Evolutionary conservation across 352 stramenopile species (phyloP).

Genomic region (Labyrinthula sp.): DNA sequence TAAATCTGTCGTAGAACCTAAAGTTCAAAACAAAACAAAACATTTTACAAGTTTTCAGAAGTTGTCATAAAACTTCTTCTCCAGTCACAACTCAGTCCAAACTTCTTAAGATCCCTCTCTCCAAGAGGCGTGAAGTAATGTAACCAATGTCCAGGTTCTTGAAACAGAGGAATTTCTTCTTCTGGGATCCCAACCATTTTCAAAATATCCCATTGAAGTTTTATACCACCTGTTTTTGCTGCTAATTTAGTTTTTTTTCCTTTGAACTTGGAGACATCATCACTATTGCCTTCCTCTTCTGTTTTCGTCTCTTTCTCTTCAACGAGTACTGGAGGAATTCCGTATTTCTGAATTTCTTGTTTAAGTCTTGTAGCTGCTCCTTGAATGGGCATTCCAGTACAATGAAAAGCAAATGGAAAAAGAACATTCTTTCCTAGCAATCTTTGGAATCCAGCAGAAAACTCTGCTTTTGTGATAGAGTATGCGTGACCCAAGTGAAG

Average conservation of each 20-base stretch:
- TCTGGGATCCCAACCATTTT: conserved; percentile 58
- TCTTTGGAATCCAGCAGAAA: conserved; percentile 68
- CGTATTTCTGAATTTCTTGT: conserved; percentile 76
- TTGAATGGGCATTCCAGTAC: conserved; percentile 99
- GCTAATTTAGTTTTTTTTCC: conserved; percentile 94
- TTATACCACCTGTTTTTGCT: conserved; percentile 78
- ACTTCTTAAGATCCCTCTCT: conserved; percentile 80
- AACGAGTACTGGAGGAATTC: conserved; percentile 73
- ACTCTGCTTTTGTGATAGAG: conserved; percentile 92
- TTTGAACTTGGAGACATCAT: conserved; percentile 39
- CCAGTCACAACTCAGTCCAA: conserved; percentile 91
- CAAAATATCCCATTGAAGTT: conserved; percentile 96
- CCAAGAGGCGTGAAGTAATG: conserved; percentile 93
- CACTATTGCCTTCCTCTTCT: conserved; percentile 46
- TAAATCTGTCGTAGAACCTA: conserved; percentile 90
- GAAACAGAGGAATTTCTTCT: conserved; percentile 83
- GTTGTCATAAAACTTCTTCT: conserved; percentile 97
- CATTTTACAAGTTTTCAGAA: conserved; percentile 92
- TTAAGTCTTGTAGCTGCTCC: conserved; percentile 97
- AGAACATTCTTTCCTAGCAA: conserved; percentile 94
- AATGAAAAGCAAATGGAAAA: conserved; percentile 98
- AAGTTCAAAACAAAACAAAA: too few relatives aligned
- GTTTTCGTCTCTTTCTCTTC: conserved; percentile 38
- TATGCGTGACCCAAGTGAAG: conserved; percentile 93
- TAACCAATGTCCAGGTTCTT: conserved; percentile 88